phyloP scores from a whole-genome alignment of 495 filamentous ascomycete species.

The Daldinia decipiens region DNA sequence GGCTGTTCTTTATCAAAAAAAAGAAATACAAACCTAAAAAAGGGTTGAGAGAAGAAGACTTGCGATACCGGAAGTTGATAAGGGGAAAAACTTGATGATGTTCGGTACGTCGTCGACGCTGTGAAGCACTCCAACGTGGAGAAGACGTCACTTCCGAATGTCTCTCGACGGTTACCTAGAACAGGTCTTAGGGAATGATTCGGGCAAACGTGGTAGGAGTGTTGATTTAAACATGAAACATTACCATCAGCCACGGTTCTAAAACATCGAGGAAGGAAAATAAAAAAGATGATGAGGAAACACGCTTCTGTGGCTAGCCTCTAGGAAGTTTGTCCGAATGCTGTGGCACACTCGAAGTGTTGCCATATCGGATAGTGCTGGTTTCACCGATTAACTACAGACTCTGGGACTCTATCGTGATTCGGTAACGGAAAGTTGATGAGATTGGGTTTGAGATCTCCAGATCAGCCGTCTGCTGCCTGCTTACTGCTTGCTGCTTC shows the following conservation, averaged over 20 bases:
- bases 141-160: slow-evolving; percentile 42
- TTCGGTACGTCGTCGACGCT: slow-evolving; percentile 20
- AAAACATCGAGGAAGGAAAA: slow-evolving; percentile 23
- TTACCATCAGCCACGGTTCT: slow-evolving; percentile 42
- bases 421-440: slow-evolving; percentile 30
- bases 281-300: slow-evolving; percentile 1
- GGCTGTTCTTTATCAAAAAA: slow-evolving; percentile 11
- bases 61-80: slow-evolving; percentile 37
- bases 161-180: slow-evolving; percentile 41
- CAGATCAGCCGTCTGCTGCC: slow-evolving; percentile 17
- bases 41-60: slow-evolving; percentile 6
- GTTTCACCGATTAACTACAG: slow-evolving; percentile 41
- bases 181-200: slow-evolving; percentile 22
- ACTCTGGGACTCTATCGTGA: slow-evolving; percentile 24
- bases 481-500: neutral
- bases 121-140: slow-evolving; percentile 18
- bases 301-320: slow-evolving; percentile 18
- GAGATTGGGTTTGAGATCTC: slow-evolving; percentile 45
- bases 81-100: neutral
- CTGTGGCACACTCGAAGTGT: slow-evolving; percentile 36
- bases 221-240: slow-evolving; percentile 48
- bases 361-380: slow-evolving; percentile 40
- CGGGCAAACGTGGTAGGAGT: slow-evolving; percentile 31
- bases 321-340: slow-evolving; percentile 39
- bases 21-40: neutral